Base-by-base conservation (phyloP, 192 early-diverging fungal genomes). In the Rhizophagus clarus region DNA sequence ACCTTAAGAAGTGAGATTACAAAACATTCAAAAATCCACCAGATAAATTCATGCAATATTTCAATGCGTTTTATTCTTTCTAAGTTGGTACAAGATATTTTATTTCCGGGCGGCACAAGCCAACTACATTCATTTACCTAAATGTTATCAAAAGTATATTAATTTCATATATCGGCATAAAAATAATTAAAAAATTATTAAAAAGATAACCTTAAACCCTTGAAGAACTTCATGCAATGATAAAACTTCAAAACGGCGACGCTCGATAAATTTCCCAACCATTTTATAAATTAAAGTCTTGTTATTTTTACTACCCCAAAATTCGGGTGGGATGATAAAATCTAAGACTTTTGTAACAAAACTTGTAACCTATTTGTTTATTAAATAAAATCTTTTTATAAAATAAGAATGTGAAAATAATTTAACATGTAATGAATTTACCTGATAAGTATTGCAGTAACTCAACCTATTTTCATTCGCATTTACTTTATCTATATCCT, bases 21-120 rank as follows among this genome's bases (percentile, higher is more conserved):
- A 51, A 74, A 20, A 45, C 47, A 51, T 51, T 74, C 72, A 10
- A 74, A 56, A 20, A 56, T 14, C 72, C 72, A 74, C 72, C 72
- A 74, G 47, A 74, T 32, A 74, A 74, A 74, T 74, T 74, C 72
- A 56, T 31, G 8, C 26, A 74, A 60, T 14, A 74, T 4, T 22
- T 74, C 47, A 15, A 8, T 0, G 3, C 45, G n/a, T 60, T 49
- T 49, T 2, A 49, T 12, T 20, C 42, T n/a, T 74, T 74, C 51
- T 3, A 31, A 42, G 9, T 32, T 49, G 7, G 29, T 74, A 56
- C 67, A 29, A 20, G 67, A 29, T 10, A 60, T 60, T 74, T 60
- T 28, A 24, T 6, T 7, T 20, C 51, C 72, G 1, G 28, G 42
- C n/a, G 26, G 22, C 12, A 51, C 42, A 74, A 74, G 72, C 72